Conservation (phyloP, 1,284 basidiomycete genomes). For the Heterobasidion parviporum region DNA sequence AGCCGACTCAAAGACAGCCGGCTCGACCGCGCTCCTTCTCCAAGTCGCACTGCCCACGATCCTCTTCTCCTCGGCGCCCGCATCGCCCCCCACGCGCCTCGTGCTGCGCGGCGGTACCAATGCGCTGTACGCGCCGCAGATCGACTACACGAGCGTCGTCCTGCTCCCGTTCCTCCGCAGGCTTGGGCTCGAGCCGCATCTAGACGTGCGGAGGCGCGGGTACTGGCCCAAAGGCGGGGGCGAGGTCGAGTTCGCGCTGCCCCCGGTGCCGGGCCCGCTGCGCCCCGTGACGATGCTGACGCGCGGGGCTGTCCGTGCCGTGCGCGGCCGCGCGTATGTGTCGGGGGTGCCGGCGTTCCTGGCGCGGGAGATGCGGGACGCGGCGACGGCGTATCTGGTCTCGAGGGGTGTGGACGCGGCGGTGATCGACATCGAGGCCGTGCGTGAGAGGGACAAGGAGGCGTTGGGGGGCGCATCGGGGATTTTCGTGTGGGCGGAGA, state of each 20-base stretch:
- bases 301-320: slow-evolving; percentile 38
- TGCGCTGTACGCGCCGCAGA: slow-evolving; percentile 55
- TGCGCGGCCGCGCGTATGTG: slow-evolving; percentile 53
- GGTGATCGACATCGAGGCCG: slow-evolving; percentile 30
- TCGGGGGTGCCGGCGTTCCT: slow-evolving; percentile 47
- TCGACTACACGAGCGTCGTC: slow-evolving; percentile 57
- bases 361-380: slow-evolving; percentile 44
- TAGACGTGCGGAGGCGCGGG: slow-evolving; percentile 46
- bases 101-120: slow-evolving; percentile 63
- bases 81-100: slow-evolving; percentile 29
- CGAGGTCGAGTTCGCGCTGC: slow-evolving; percentile 37
- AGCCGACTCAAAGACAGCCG: slow-evolving; percentile 62
- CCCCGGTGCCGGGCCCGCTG: slow-evolving; percentile 31
- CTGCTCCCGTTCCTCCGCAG: slow-evolving; percentile 55
- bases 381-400: slow-evolving; percentile 25
- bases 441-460: slow-evolving; percentile 38
- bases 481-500: slow-evolving; percentile 64
- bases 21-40: slow-evolving; percentile 58
- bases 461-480: slow-evolving; percentile 56
- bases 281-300: slow-evolving; percentile 39
- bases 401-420: slow-evolving; percentile 8
- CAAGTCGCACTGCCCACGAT: slow-evolving; percentile 66
- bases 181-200: slow-evolving; percentile 35
- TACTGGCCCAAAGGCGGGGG: slow-evolving; percentile 69
- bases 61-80: slow-evolving; percentile 31